Percentiles rank a stretch among this genome's conserved stretches.
Conservation (phyloP, 805 yeast species). For the Ogataea pignaliae region DNA sequence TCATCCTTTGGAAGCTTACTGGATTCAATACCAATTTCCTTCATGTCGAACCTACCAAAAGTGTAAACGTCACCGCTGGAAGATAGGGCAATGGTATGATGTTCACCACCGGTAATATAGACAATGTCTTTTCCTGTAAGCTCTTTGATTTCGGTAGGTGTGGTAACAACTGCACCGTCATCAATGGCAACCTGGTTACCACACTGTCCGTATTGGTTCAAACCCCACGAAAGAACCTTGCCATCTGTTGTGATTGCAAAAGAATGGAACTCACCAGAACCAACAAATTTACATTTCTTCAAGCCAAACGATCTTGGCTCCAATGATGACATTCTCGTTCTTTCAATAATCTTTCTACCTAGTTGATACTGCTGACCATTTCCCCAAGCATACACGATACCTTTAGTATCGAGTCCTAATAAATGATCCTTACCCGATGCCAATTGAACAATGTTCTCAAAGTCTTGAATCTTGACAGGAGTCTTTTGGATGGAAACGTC, state of each 20-base stretch:
- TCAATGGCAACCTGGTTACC: conserved; percentile 74
- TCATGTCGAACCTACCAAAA: conserved; percentile 93
- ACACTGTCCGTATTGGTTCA: conserved; percentile 96
- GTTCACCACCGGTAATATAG: conserved; percentile 87
- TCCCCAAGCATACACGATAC: conserved; percentile 95
- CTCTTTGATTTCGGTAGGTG: conserved; percentile 69
- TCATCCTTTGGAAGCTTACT: conserved; percentile 60
- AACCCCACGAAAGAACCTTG: conserved; percentile 84
- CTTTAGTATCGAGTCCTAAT: conserved; percentile 75
- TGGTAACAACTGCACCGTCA: conserved; percentile 77
- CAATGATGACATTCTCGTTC: conserved; percentile 65
- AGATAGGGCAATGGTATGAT: conserved; percentile 78
- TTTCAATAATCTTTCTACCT: conserved; percentile 81
- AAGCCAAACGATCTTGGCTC: conserved; percentile 84
- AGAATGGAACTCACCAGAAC: conserved; percentile 93
- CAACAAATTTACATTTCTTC: conserved; percentile 70
- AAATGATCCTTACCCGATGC: conserved; percentile 94
- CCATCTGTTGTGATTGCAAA: conserved; percentile 81
- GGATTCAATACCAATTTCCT: conserved; percentile 77
- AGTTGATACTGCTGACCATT: conserved; percentile 90
- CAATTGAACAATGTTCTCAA: conserved; percentile 70
- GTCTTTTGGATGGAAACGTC: conserved; percentile 56
- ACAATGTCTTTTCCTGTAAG: conserved; percentile 56
- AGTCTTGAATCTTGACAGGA: conserved; percentile 60
- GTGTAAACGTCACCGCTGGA: conserved; percentile 68